Base-by-base conservation (phyloP, 164 flowering plant species). In the Liriodendron chinense region DNA sequence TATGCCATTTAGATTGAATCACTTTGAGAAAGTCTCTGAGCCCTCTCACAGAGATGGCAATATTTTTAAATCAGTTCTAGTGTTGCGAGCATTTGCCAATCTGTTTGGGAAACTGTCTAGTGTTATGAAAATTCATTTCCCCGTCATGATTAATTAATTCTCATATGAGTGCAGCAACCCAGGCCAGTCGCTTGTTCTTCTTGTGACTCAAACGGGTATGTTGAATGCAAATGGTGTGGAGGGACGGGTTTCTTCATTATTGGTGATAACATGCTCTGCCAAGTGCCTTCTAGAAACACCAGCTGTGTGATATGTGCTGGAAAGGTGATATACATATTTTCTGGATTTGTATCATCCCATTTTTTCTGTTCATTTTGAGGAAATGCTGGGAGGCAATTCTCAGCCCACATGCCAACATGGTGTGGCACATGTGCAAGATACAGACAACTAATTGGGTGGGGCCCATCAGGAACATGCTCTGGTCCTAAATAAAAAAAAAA, bases 141-240 rank as follows among this genome's bases (percentile, higher is more conserved):
- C 24, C 13, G 67, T 62, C 25, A 14, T 23, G 21, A 34, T 53
- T 23, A 26, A 67, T 28, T 18, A 28, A 34, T 26, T 34, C 28
- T 67, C 10, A 16, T 16, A 67, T 67, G 12, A 20, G 9, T 76
- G 78, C 92, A 95, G 99, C 98, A 95, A 93, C 99, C 99, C 14
- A 87, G 83, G 83, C 98, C 99, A 14, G 68, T 95, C 63, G 80
- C 83, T 47, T 95, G 98, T 79, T 77, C 87, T 56, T 84, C 97
- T 28, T 93, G 98, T 79, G 76, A 88, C 77, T 86, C 98, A 47
- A 87, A 89, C 22, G 99, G 99, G 14, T 85, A 85, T 78, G 89
- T 96, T 13, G 99, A 96, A 79, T 94, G 99, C 87, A 90, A 96
- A 81, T 96, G 99, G 98, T 96, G 98, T 75, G 82, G 80, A 43